Evolutionary conservation across 2,329 filamentous ascomycete species (phyloP).

Genomic region (Epichloe glyceriae): DNA sequence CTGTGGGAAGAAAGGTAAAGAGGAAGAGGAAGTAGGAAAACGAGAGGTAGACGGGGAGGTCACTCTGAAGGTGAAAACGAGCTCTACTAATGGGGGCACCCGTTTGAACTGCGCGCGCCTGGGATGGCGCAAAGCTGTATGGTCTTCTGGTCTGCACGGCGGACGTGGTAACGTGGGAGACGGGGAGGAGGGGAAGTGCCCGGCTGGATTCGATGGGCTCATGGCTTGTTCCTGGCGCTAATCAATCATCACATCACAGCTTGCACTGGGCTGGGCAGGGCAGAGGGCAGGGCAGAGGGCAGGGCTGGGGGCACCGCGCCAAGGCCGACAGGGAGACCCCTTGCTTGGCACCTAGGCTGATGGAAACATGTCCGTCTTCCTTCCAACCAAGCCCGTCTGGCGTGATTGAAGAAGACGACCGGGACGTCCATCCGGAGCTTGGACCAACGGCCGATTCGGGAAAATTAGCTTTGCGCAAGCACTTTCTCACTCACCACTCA

Average conservation of each 20-base stretch:
- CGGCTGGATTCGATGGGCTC: not conserved
- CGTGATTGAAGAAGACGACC: too few species aligned
- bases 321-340: too few species aligned
- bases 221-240: not conserved
- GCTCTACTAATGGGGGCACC: not conserved
- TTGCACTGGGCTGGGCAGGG: not conserved
- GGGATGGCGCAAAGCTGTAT: not conserved
- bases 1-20: slow-evolving; percentile 1
- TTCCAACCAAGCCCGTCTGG: too few species aligned
- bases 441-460: not conserved
- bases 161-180: not conserved
- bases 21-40: slow-evolving; percentile 5
- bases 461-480: not conserved
- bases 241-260: not conserved
- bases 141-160: not conserved
- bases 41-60: not conserved
- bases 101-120: not conserved
- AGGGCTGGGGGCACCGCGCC: not conserved
- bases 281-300: too few species aligned
- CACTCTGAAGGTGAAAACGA: slow-evolving; percentile 7
- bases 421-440: not conserved
- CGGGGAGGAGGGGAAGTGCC: not conserved
- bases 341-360: too few species aligned
- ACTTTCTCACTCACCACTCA: not conserved
- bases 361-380: too few species aligned